Evolutionary conservation across 2,329 filamentous ascomycete species (phyloP).

Genomic region (Colletotrichum sp.): DNA sequence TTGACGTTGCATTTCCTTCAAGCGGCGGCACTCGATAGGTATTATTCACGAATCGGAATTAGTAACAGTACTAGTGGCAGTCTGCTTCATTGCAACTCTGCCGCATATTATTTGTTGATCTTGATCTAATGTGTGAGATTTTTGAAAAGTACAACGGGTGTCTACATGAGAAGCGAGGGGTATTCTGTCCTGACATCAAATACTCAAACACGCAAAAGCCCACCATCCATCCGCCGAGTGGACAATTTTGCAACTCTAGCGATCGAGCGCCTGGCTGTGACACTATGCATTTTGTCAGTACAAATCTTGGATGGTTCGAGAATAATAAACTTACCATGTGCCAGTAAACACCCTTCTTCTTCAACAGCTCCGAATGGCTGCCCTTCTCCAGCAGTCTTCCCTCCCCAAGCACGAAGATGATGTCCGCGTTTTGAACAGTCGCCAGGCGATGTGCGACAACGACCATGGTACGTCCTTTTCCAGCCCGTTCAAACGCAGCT

Average conservation of each 20-base stretch:
- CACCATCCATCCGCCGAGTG: not conserved
- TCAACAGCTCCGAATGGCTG: conserved; percentile 56
- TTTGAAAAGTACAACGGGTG: not conserved
- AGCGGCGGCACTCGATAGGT: not conserved
- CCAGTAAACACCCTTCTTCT: conserved; percentile 59
- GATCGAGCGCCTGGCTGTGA: conserved; percentile 63
- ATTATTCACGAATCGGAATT: not conserved
- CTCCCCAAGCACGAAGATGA: conserved; percentile 80
- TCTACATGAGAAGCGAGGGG: not conserved
- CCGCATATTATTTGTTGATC: not conserved
- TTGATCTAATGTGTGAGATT: not conserved
- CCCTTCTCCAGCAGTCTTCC: conserved; percentile 63
- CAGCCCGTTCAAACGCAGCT: conserved; percentile 69
- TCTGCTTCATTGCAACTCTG: not conserved
- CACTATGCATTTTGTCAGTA: conserved; percentile 46
- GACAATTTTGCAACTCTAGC: conserved; percentile 31
- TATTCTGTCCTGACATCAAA: not conserved
- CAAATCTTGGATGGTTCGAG: not conserved
- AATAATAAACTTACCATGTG: conserved; percentile 53
- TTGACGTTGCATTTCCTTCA: not conserved
- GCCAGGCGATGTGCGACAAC: conserved; percentile 80
- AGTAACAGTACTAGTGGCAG: not conserved
- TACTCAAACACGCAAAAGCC: not conserved
- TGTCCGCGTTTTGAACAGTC: conserved; percentile 78
- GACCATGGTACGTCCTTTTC: conserved; percentile 68